Base-by-base conservation (phyloP, 2,329 filamentous ascomycete species). In the Aspergillus novofumigatus region DNA sequence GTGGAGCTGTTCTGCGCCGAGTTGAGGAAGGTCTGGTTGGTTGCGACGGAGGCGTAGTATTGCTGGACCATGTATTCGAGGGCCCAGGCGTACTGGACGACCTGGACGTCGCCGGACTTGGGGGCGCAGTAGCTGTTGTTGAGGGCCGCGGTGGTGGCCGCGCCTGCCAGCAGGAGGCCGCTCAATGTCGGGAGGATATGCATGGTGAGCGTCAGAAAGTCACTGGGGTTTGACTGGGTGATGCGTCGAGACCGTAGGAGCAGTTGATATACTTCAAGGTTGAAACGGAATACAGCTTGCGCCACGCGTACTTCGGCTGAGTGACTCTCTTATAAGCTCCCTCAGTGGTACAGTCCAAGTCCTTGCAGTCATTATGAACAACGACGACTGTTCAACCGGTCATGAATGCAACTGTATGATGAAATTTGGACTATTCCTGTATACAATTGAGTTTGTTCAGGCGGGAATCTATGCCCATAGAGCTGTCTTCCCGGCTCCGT, bases 21-120 rank as follows among this genome's bases (percentile, higher is more conserved):
- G 9, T 48, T 53, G 47, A 68, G 53, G 58, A 69, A 63, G 5
- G 63, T 65, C 45, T 63, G 54, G 56, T 70, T 68, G 52, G 67
- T 29, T 5, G 64, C 52, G 25, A 62, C 52, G 5, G 54, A 58
- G 9, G 59, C 51, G 53, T 68, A 70, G 64, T 60, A 70, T 26
- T 59, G 50, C 25, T 64, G 62, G 3, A 67, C 55, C 55, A 70
- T 60, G 25, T 56, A 50, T 26, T 68, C 64, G 25, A 70, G 52
- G 8, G 62, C 65, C 49, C 56, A 67, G 26, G 62, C 63, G 51
- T 67, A 69, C 49, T 66, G 29, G 1, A 68, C 57, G 8, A 68
- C 62, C 21, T 61, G 42, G 2, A 53, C 53, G 29, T 70, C 68
- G 9, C 56, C 45, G 2, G 64, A 60, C 8, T 57, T 50, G n/a